Conservation (phyloP, 2,329 filamentous ascomycete species). For the Waltergamsia citrina region DNA sequence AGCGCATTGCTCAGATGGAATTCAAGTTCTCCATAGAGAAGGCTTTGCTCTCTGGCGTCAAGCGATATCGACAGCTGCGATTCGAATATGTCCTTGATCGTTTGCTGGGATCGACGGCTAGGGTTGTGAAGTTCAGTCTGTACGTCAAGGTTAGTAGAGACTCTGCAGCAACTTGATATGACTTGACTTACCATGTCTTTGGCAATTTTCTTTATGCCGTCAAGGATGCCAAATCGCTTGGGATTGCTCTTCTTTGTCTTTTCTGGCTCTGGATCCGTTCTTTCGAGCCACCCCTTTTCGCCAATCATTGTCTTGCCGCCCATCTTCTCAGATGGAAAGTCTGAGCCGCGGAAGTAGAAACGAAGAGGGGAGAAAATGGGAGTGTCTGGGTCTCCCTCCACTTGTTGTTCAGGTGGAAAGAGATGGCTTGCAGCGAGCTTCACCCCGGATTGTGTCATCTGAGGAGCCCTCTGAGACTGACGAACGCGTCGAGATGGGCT, state of each 20-base stretch:
- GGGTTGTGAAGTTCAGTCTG: slow-evolving; percentile 26
- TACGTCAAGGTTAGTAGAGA: not conserved
- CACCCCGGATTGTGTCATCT: too few species aligned
- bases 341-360: slow-evolving; percentile 29
- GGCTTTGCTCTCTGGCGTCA: slow-evolving; percentile 44
- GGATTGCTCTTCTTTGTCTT: slow-evolving; percentile 15
- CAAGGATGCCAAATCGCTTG: slow-evolving; percentile 32
- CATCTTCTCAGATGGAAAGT: slow-evolving; percentile 25
- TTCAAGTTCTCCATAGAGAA: slow-evolving; percentile 51
- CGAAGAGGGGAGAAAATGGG: slow-evolving; percentile 31
- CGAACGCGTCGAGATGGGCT: too few species aligned
- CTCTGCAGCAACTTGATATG: too few species aligned
- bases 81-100: slow-evolving; percentile 14
- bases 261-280: slow-evolving; percentile 17
- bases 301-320: slow-evolving; percentile 44
- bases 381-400: not conserved
- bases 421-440: too few species aligned
- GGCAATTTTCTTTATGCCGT: slow-evolving; percentile 40
- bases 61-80: slow-evolving; percentile 37
- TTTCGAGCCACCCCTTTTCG: slow-evolving; percentile 47
- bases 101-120: slow-evolving; percentile 19
- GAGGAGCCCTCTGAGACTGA: too few species aligned
- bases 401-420: too few species aligned
- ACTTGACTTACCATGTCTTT: slow-evolving; percentile 37
- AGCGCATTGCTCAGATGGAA: slow-evolving; percentile 41